These are phyloP conservation scores for Ilex asprella DNA, from an alignment of 257 asterid species.

Conservation along the genomic window DNA sequence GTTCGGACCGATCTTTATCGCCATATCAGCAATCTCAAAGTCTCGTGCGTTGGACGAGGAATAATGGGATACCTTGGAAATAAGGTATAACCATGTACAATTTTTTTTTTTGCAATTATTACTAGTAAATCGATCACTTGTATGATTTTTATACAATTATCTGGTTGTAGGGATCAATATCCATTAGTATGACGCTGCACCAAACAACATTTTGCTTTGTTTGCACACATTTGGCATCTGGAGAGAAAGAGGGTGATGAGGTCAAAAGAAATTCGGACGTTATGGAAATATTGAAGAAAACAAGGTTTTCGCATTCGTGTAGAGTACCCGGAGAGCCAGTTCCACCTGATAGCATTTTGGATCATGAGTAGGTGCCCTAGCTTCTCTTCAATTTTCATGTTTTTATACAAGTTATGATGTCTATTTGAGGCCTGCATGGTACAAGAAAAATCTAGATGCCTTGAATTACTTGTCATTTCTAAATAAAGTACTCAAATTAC, in stretches of 20 bases:
- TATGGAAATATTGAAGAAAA: slow-evolving; percentile 52
- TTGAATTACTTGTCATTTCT: no score
- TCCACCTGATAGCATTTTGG: slow-evolving; percentile 42
- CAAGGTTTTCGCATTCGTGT: slow-evolving; percentile 38
- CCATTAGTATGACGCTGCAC: slow-evolving; percentile 63
- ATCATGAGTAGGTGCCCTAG: slow-evolving; percentile 52
- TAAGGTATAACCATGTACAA: slow-evolving; percentile 32
- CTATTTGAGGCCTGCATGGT: no score
- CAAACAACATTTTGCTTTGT: slow-evolving; percentile 61
- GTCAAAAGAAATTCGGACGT: slow-evolving; percentile 61
- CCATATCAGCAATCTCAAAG: slow-evolving; percentile 41
- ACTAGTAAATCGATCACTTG: no score
- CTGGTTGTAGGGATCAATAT: slow-evolving; percentile 53
- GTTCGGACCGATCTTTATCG: slow-evolving; percentile 45
- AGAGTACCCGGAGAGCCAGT: slow-evolving; percentile 15
- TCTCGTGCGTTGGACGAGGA: slow-evolving; percentile 68
- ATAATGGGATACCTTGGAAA: slow-evolving; percentile 88
- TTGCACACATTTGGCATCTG: slow-evolving; percentile 82
- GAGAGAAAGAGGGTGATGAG: slow-evolving; percentile 67
- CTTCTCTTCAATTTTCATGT: background rate
- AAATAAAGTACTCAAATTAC: no score
- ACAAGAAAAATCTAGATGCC: no score
- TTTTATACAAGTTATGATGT: background rate
- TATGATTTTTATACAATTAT: no score
- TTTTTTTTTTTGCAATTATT: no score